These are phyloP conservation scores for Trichaptum fuscoviolaceum DNA, from an alignment of 768 basidiomycete species.

Conservation along the genomic window DNA sequence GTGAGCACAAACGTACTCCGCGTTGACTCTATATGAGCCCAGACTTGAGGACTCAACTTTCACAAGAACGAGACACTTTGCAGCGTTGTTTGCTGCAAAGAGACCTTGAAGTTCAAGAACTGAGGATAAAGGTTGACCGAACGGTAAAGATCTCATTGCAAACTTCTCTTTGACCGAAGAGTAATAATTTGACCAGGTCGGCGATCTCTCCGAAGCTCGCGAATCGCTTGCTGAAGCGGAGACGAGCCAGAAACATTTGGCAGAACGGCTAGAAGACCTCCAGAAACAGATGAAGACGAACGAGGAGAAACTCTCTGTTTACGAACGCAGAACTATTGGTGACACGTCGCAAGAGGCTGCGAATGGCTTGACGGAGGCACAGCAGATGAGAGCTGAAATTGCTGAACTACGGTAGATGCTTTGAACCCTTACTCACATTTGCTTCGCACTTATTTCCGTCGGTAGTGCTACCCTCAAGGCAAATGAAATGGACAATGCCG, in stretches of 20 bases:
- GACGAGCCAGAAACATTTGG: slow-evolving; percentile 73
- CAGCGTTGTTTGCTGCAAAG: slow-evolving; percentile 73
- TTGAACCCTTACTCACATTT: background rate
- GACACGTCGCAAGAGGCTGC: slow-evolving; percentile 9
- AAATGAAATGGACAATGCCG: slow-evolving; percentile 68
- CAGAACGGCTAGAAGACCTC: slow-evolving; percentile 63
- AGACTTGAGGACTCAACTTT: slow-evolving; percentile 64
- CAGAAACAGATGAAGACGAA: slow-evolving; percentile 63
- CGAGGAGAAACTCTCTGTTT: slow-evolving; percentile 82
- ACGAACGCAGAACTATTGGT: slow-evolving; percentile 52
- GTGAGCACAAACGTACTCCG: background rate
- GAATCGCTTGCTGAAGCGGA: slow-evolving; percentile 68
- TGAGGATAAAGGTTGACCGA: slow-evolving; percentile 68
- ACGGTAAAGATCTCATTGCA: slow-evolving; percentile 38
- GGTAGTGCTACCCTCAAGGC: slow-evolving; percentile 69
- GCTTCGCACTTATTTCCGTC: background rate
- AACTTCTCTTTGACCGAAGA: background rate
- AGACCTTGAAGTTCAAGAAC: slow-evolving; percentile 74
- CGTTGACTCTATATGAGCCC: slow-evolving; percentile 39
- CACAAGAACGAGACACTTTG: slow-evolving; percentile 66
- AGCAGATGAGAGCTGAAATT: slow-evolving; percentile 78
- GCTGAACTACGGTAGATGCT: slow-evolving; percentile 70
- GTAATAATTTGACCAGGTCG: slow-evolving; percentile 34
- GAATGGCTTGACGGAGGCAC: slow-evolving; percentile 48
- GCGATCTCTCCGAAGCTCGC: slow-evolving; percentile 62